Percentiles rank a stretch among this genome's conserved stretches.
Evolutionary conservation across 169 alveolate species (phyloP).

Genomic region (Cryptosporidium viatorum): DNA sequence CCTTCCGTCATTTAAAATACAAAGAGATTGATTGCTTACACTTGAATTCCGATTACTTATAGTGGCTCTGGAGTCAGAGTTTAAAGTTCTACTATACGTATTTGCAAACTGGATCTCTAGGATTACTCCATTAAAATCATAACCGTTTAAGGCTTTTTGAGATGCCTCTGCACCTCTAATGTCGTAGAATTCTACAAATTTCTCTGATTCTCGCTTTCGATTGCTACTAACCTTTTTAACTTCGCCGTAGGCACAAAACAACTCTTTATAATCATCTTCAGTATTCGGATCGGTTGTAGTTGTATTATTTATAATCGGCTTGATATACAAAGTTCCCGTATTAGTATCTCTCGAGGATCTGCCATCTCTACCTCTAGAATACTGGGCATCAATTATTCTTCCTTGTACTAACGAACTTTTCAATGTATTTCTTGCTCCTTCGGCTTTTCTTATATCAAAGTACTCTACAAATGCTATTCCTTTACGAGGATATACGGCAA

Average conservation of each 20-base stretch:
- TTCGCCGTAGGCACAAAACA: slow-evolving; percentile 76
- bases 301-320: slow-evolving; percentile 41
- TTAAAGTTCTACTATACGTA: slow-evolving; percentile 46
- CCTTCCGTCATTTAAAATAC: background rate
- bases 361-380: slow-evolving; percentile 66
- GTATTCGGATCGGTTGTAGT: slow-evolving; percentile 70
- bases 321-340: slow-evolving; percentile 77
- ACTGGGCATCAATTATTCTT: slow-evolving; percentile 76
- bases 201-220: slow-evolving; percentile 78
- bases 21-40: background rate
- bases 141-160: slow-evolving; percentile 76
- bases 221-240: slow-evolving; percentile 76
- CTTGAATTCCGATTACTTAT: background rate
- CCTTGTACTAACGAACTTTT: slow-evolving; percentile 76
- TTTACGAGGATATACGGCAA: slow-evolving; percentile 75
- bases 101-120: slow-evolving; percentile 56
- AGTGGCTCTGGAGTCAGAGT: slow-evolving; percentile 7
- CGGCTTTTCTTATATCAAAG: slow-evolving; percentile 78
- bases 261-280: slow-evolving; percentile 74
- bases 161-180: slow-evolving; percentile 77
- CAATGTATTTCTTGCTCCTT: slow-evolving; percentile 76
- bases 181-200: slow-evolving; percentile 78
- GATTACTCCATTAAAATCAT: slow-evolving; percentile 63
- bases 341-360: slow-evolving; percentile 72
- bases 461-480: slow-evolving; percentile 80